Evolutionary conservation across 2,329 filamentous ascomycete genomes (phyloP).

Genomic region (Fusarium penzigii): DNA sequence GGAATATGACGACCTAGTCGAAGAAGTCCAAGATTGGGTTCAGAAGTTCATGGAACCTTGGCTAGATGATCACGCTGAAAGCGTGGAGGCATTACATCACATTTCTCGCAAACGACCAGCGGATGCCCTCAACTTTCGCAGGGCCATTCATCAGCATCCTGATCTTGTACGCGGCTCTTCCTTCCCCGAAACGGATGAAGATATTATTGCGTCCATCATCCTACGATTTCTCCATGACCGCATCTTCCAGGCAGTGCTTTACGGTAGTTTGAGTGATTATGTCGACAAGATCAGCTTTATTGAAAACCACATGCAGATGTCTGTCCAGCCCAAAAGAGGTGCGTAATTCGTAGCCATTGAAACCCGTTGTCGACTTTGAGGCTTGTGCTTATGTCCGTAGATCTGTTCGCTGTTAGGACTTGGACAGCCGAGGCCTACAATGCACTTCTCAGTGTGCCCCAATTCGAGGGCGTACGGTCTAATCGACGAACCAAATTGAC

Average conservation of each 20-base stretch:
- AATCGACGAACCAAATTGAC: slow-evolving; percentile 30
- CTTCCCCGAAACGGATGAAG: slow-evolving; percentile 41
- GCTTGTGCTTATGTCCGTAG: slow-evolving; percentile 16
- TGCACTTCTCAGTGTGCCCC: slow-evolving; percentile 34
- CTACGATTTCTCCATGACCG: slow-evolving; percentile 38
- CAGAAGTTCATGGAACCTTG: slow-evolving; percentile 35
- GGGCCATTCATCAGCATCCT: slow-evolving; percentile 28
- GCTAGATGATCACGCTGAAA: slow-evolving; percentile 30
- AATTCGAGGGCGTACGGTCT: slow-evolving; percentile 29
- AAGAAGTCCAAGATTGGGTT: slow-evolving; percentile 38
- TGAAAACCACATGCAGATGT: slow-evolving; percentile 36
- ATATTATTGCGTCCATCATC: slow-evolving; percentile 37
- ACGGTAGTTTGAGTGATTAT: slow-evolving; percentile 23
- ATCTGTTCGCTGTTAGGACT: slow-evolving; percentile 38
- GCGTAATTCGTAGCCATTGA: background rate
- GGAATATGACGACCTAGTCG: slow-evolving; percentile 40
- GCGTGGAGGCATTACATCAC: slow-evolving; percentile 23
- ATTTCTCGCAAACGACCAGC: slow-evolving; percentile 22
- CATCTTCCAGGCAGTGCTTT: slow-evolving; percentile 38
- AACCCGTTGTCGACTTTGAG: background rate
- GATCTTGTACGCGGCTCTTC: slow-evolving; percentile 35
- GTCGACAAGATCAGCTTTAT: slow-evolving; percentile 35
- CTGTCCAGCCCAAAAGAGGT: slow-evolving; percentile 41
- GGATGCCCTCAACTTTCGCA: slow-evolving; percentile 30
- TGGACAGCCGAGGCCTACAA: slow-evolving; percentile 42